Evolutionary conservation across 1,284 basidiomycete species (phyloP).

Genomic region (Volvariella surrecta): DNA sequence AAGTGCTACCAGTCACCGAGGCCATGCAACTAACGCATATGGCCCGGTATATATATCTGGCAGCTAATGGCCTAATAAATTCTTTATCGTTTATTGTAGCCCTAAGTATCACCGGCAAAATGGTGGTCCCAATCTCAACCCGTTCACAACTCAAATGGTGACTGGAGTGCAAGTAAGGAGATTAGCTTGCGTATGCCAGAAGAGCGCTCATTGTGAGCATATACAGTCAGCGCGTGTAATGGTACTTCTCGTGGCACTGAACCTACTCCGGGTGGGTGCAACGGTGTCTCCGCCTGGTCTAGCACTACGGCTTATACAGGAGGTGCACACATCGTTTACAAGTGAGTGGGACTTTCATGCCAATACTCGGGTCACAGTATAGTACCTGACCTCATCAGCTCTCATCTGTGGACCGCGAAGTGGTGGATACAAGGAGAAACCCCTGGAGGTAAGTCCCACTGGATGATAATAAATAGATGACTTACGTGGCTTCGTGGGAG

Average conservation of each 20-base stretch:
- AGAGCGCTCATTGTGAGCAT: background rate
- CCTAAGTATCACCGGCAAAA: constrained; percentile 36
- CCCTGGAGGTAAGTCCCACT: constrained; percentile 38
- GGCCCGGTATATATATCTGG: constrained; percentile 47
- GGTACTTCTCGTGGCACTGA: constrained; percentile 17
- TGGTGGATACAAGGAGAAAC: constrained; percentile 55
- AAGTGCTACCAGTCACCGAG: constrained; percentile 12
- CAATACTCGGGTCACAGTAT: background rate
- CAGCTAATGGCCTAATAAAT: constrained; percentile 27
- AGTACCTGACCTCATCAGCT: constrained; percentile 21
- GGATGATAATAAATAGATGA: constrained; percentile 3
- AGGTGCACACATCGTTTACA: constrained; percentile 40
- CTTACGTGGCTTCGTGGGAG: constrained; percentile 14
- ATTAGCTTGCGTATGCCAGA: background rate
- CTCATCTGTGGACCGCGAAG: constrained; percentile 53
- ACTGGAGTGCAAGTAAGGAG: constrained; percentile 56
- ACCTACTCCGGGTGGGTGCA: constrained; percentile 30
- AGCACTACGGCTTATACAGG: constrained; percentile 37
- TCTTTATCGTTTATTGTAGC: background rate
- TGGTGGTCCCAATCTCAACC: constrained; percentile 48
- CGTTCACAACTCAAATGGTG: constrained; percentile 37
- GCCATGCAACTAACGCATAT: constrained; percentile 4
- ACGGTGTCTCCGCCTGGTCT: constrained; percentile 45
- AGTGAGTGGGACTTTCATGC: constrained; percentile 23
- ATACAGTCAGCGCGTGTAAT: constrained; percentile 50